Base-by-base conservation (phyloP, 495 filamentous ascomycete species). In the Podospora pseudopauciseta region DNA sequence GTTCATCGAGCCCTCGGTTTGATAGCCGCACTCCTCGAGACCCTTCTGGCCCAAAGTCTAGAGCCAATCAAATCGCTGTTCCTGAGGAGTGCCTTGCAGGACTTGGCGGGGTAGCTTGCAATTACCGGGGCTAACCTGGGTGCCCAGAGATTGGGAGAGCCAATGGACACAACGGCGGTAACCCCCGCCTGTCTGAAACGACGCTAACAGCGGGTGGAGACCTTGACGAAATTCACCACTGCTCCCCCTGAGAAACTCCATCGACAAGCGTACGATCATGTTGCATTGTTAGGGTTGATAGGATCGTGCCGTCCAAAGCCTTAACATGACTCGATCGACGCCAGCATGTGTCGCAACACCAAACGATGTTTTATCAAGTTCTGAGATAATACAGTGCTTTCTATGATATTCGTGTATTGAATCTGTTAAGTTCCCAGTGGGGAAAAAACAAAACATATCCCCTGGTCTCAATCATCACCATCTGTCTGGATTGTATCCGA, bases 81-180 rank as follows among this genome's bases (percentile, higher is more conserved):
- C 59, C 59, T 61, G 39, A 49, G 39, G n/a, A 5, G 55, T 63
- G 11, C 32, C 18, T 32, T 44, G 27, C 27, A 39, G 61, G 20
- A 20, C 61, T 63, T 63, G 61, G 61, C 61, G 61, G 61, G 61
- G 27, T 44, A 39, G 18, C 61, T 32, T 63, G 61, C 61, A 49
- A 63, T 28, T 63, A 32, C 61, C 61, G 61, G n/a, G 55, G 18
- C 23, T 20, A 39, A 13, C 61, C 30, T 49, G 61, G n/a, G 5
- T 58, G 55, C 55, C 55, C 60, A 62, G 60, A 34, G 26, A 26
- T 19, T 62, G 60, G 60, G 60, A 58, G 18, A 20, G 60, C 30
- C 26, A 62, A 62, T 62, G 60, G 20, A n/a, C 27, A 27, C 16
- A 63, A 49, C 61, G 55, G 55, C 55, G 55, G n/a, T 26, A 58